Conservation (phyloP, 176 grass and related monocot genomes). For the maize (Zea mays) region Zm-B73-REFERENCE-NAM-5.0 NC_050105.1:14025001-14025500, state of each 20-base stretch:
- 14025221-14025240: not conserved
- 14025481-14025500: not conserved
- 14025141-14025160: not conserved
- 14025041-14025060: not conserved
- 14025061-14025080: not conserved
- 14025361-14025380: too few species aligned
- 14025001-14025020: slow-evolving; percentile 38
- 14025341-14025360: too few species aligned
- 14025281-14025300: too few species aligned
- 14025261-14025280: not conserved
- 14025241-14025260: not conserved
- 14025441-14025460: too few species aligned
- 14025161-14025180: too few species aligned
- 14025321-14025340: too few species aligned
- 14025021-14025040: not conserved
- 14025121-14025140: not conserved
- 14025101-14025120: slow-evolving; percentile 16
- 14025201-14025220: not conserved
- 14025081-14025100: not conserved
- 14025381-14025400: too few species aligned
- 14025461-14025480: too few species aligned
- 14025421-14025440: too few species aligned
- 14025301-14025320: too few species aligned
- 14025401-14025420: too few species aligned
- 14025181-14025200: too few species aligned